Percentiles rank a stretch among this genome's conserved stretches.
These are phyloP conservation scores for Phialemoniopsis sp. DNA, from an alignment of 2,329 filamentous ascomycete genomes.

Conservation along the genomic window DNA sequence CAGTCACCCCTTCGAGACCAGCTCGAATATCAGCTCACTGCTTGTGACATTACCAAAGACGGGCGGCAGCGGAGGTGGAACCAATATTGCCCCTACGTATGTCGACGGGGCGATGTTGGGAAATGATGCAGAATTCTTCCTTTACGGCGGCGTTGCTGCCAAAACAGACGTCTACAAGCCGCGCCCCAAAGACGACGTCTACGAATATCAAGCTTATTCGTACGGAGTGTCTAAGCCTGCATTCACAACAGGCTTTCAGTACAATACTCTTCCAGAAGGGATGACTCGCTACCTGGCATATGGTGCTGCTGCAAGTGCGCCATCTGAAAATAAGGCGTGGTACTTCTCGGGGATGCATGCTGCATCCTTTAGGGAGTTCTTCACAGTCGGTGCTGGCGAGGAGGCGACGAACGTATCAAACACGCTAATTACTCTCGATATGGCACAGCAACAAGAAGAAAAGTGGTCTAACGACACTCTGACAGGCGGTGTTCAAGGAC, in stretches of 20 bases:
- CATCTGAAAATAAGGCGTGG: slow-evolving; percentile 67
- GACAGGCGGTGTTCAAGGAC: slow-evolving; percentile 40
- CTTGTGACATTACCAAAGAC: slow-evolving; percentile 45
- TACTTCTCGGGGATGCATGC: slow-evolving; percentile 65
- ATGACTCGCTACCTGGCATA: slow-evolving; percentile 61
- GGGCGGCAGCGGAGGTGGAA: slow-evolving; percentile 34
- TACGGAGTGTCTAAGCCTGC: slow-evolving; percentile 40
- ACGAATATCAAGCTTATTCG: slow-evolving; percentile 48
- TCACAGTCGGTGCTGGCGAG: slow-evolving; percentile 22
- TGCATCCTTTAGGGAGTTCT: slow-evolving; percentile 44
- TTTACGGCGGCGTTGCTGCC: slow-evolving; percentile 56
- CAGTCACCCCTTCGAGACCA: slow-evolving; percentile 48
- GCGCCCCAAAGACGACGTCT: slow-evolving; percentile 19
- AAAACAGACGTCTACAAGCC: slow-evolving; percentile 23
- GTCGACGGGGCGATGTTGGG: slow-evolving; percentile 60
- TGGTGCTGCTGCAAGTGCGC: slow-evolving; percentile 59
- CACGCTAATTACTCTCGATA: slow-evolving; percentile 58
- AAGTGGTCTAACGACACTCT: slow-evolving; percentile 56
- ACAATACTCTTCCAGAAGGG: slow-evolving; percentile 30
- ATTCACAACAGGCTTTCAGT: slow-evolving; percentile 39
- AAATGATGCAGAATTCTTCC: slow-evolving; percentile 59
- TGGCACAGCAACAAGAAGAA: slow-evolving; percentile 43
- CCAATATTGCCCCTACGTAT: slow-evolving; percentile 52
- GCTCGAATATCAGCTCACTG: slow-evolving; percentile 47
- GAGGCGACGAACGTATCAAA: slow-evolving; percentile 44